Percentiles rank a stretch among this genome's conserved stretches.
Evolutionary conservation across 208 protist genomes (phyloP).

Genomic region (Vickermania ingenoplastis): DNA sequence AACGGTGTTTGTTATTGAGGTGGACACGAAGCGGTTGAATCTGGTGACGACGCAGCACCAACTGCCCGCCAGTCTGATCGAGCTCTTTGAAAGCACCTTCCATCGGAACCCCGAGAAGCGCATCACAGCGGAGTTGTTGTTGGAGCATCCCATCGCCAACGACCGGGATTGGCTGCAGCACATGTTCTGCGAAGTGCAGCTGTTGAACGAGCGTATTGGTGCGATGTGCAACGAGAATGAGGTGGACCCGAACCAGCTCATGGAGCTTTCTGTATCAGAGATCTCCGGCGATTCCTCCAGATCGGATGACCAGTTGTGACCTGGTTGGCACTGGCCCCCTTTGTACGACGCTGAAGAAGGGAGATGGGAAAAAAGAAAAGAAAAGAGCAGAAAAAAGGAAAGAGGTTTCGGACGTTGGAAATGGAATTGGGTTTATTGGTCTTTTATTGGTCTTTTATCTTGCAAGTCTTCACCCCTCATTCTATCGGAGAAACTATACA

Average conservation of each 20-base stretch:
- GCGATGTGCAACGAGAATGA: conserved; percentile 22
- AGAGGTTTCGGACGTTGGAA: too few species aligned
- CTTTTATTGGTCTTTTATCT: too few species aligned
- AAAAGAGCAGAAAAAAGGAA: too few species aligned
- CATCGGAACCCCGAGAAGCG: conserved; percentile 53
- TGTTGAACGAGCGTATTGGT: conserved; percentile 3
- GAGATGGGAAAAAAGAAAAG: background rate
- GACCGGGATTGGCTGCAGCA: conserved; percentile 65
- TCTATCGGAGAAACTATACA: too few species aligned
- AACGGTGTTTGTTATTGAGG: background rate
- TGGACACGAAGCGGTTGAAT: background rate
- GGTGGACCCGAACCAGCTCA: conserved; percentile 30
- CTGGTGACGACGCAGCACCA: background rate
- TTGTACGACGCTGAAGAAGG: background rate
- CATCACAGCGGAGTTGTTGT: conserved; percentile 56
- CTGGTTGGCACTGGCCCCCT: background rate
- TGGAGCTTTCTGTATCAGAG: conserved; percentile 9
- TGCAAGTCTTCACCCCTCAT: too few species aligned
- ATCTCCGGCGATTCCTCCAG: too few species aligned
- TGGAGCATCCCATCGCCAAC: conserved; percentile 71
- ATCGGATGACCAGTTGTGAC: too few species aligned
- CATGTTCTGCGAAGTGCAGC: conserved; percentile 44
- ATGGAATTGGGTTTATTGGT: too few species aligned
- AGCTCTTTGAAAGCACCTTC: conserved; percentile 62
- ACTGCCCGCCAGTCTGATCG: conserved; percentile 51